Percentiles rank a stretch among this genome's conserved stretches.
Conservation (phyloP, 179 eudicot species). For the Sideroxylon spinosum region DNA sequence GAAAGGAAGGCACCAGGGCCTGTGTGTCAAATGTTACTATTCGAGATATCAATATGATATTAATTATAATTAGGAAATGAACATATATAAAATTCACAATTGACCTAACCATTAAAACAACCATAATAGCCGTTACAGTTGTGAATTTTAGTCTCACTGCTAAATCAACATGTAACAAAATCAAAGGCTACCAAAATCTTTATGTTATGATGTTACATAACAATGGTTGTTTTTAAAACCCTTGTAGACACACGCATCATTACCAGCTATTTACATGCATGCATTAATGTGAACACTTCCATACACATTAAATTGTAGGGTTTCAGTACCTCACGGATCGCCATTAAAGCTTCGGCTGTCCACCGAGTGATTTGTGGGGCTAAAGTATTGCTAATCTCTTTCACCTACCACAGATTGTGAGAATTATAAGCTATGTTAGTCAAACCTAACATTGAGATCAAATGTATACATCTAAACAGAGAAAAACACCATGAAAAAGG, state of each 20-base stretch:
- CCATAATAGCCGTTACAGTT: no score
- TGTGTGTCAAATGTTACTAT: no score
- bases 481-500: background rate
- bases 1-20: no score
- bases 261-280: background rate
- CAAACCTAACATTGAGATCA: background rate
- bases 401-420: slow-evolving; percentile 38
- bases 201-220: no score
- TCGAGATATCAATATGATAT: no score
- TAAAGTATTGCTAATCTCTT: slow-evolving; percentile 37
- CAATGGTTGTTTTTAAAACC: no score
- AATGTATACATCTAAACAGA: slow-evolving; percentile 5
- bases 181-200: no score
- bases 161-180: no score
- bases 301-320: background rate
- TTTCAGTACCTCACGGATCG: slow-evolving; percentile 54
- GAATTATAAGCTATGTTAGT: background rate
- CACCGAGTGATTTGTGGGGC: slow-evolving; percentile 43
- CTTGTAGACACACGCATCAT: background rate
- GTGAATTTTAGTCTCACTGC: no score
- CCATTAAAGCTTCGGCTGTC: slow-evolving; percentile 62
- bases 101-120: no score
- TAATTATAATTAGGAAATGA: no score
- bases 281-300: background rate
- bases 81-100: no score